Base-by-base conservation (phyloP, 1,284 basidiomycete genomes). In the Puccinia novopanici region DNA sequence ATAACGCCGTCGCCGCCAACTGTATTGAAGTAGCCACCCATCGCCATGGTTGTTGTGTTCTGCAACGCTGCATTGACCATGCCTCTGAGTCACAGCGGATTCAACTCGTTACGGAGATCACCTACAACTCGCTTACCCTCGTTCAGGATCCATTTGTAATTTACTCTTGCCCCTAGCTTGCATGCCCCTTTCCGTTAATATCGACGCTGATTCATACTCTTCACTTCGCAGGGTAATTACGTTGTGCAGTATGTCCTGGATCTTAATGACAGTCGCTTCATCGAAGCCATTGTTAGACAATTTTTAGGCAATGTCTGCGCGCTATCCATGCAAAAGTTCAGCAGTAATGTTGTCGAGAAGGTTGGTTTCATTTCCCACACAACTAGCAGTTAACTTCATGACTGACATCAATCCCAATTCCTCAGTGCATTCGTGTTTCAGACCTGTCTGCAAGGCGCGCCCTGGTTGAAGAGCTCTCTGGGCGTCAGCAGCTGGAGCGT, bases 1-100 rank as follows among this genome's bases (percentile, higher is more conserved):
- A 99, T 88, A 98, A 99, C 84, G 97, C 97, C 78, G 97, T 99
- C 57, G 97, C 97, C 45, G 93, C 94, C 48, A 97, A 99, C 87
- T 98, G 97, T 84, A 94, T 99, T 78, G 97, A 99, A 87, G 97
- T 99, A 81, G 97, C 97, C 19, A 99, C 97, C 68, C 97, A 99
- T 86, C 93, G 97, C 83, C 97, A 99, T 84, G 97, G 97, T 19
- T 99, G 97, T 87, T 99, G 97, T 86, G 97, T 99, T 74, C 89
- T 99, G 65, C 97, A 99, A 87, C 91, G 97, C 82, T 99, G 96
- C 87, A 95, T 99, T 84, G 97, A 99, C 86, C 97, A 99, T 85
- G 97, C 97, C 1, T 96, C 94, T 1, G 94, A 97, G 83, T 90
- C 91, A 81, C 97, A 99, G 86, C 91, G 97, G 55, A 89, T 97